phyloP scores from a whole-genome alignment of 345 rosid species.

The Pistacia vera region DNA sequence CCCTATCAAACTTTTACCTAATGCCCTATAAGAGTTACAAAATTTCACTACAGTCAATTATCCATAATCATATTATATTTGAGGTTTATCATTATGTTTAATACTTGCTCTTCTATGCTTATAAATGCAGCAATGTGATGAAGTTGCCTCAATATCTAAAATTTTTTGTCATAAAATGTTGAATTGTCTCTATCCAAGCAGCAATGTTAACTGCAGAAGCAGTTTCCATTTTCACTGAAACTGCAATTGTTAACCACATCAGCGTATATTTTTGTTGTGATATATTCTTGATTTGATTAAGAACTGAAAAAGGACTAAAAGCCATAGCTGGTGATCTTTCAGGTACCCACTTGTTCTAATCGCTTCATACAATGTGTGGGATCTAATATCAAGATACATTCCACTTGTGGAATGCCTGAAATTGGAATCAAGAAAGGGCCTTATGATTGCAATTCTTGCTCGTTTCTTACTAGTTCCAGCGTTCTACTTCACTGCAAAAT shows the following conservation, averaged over 20 bases:
- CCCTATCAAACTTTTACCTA: no score
- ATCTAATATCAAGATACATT: slow-evolving; percentile 64
- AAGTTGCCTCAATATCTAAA: neutral
- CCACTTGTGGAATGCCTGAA: slow-evolving; percentile 58
- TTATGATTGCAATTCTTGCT: slow-evolving; percentile 50
- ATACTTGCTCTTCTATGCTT: no score
- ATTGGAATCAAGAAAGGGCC: slow-evolving; percentile 67
- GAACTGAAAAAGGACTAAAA: no score
- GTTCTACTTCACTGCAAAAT: slow-evolving; percentile 85
- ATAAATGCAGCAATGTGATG: neutral
- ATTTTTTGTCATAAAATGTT: neutral
- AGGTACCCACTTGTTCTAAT: slow-evolving; percentile 79
- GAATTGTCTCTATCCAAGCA: no score
- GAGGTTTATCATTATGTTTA: no score
- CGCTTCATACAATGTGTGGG: slow-evolving; percentile 69
- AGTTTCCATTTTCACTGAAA: neutral
- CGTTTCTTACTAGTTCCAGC: slow-evolving; percentile 73
- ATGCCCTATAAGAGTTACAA: no score
- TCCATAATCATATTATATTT: no score
- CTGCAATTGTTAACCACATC: neutral
- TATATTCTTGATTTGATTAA: no score
- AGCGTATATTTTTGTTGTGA: no score
- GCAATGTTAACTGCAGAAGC: no score
- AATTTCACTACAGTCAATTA: no score
- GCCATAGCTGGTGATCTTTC: slow-evolving; percentile 2